These are phyloP conservation scores for Ilex aquifolium DNA, from an alignment of 257 asterid genomes.

Conservation along the genomic window DNA sequence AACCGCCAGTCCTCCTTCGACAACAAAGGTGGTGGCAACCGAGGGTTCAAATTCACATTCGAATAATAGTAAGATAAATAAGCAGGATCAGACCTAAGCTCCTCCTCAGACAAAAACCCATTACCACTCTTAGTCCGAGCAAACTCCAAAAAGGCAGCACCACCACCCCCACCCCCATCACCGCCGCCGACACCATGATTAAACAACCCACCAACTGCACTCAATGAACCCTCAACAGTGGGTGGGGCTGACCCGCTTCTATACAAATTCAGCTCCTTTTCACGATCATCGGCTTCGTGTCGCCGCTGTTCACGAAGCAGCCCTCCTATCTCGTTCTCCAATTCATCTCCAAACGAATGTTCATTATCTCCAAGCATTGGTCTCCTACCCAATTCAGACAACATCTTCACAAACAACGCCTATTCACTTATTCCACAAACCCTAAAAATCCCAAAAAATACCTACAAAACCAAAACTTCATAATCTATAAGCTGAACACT, in stretches of 20 bases:
- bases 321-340: constrained; percentile 18
- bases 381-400: constrained; percentile 19
- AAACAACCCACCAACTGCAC: constrained; percentile 17
- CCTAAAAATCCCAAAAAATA: not conserved
- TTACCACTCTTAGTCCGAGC: constrained; percentile 6
- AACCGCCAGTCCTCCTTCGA: constrained; percentile 24
- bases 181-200: not conserved
- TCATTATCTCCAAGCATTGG: constrained; percentile 14
- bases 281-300: constrained; percentile 8
- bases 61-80: constrained; percentile 22
- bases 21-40: constrained; percentile 18
- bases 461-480: not conserved
- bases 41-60: constrained; percentile 22
- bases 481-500: too few species aligned
- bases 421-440: not conserved
- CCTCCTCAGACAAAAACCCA: constrained; percentile 12
- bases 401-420: constrained; percentile 10
- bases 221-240: constrained; percentile 23
- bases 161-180: constrained; percentile 5
- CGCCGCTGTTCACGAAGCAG: constrained; percentile 18
- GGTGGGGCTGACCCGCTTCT: constrained; percentile 25
- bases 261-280: constrained; percentile 14
- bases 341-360: constrained; percentile 14
- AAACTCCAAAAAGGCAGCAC: not conserved
- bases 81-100: constrained; percentile 26